These are phyloP conservation scores for Lipomyces spencermartinsiae DNA, from an alignment of 805 yeast genomes.

Conservation along the genomic window DNA sequence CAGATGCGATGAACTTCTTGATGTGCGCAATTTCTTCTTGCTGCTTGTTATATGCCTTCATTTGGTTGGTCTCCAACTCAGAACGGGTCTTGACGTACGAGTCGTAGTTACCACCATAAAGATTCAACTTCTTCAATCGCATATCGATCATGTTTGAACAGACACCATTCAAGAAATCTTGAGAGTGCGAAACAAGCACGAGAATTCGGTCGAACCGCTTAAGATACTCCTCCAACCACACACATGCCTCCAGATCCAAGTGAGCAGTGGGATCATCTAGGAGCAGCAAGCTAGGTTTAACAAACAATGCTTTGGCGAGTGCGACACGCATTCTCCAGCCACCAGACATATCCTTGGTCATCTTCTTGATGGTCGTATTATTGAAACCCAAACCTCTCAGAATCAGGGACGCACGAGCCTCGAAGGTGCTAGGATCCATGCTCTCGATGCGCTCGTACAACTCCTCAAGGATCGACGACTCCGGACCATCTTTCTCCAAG, in stretches of 20 bases:
- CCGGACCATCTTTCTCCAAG: constrained; percentile 92
- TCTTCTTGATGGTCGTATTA: constrained; percentile 81
- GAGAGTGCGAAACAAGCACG: constrained; percentile 95
- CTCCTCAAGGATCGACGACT: constrained; percentile 81
- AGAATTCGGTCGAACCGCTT: constrained; percentile 92
- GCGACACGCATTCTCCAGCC: constrained; percentile 99
- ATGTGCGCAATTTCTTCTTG: constrained; percentile 99
- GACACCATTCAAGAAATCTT: constrained; percentile 99
- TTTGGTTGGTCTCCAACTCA: constrained; percentile 95
- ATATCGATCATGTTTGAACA: constrained; percentile 98
- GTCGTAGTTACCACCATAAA: constrained; percentile 98
- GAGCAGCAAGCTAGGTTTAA: constrained; percentile 91
- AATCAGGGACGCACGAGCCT: constrained; percentile 93
- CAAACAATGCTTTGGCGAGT: constrained; percentile 95
- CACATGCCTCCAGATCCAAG: constrained; percentile 99
- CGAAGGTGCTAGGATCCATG: constrained; percentile 95
- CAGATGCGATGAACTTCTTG: constrained; percentile 98
- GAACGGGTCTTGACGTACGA: constrained; percentile 92
- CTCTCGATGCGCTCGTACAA: constrained; percentile 94
- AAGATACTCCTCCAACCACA: constrained; percentile 98
- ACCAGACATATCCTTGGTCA: constrained; percentile 99
- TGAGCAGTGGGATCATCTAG: constrained; percentile 99
- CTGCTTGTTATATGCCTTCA: constrained; percentile 95
- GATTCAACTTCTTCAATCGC: constrained; percentile 74
- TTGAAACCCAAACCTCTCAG: constrained; percentile 97